Base-by-base conservation (phyloP, 2,329 filamentous ascomycete species). In the Colletotrichum simmondsii region DNA sequence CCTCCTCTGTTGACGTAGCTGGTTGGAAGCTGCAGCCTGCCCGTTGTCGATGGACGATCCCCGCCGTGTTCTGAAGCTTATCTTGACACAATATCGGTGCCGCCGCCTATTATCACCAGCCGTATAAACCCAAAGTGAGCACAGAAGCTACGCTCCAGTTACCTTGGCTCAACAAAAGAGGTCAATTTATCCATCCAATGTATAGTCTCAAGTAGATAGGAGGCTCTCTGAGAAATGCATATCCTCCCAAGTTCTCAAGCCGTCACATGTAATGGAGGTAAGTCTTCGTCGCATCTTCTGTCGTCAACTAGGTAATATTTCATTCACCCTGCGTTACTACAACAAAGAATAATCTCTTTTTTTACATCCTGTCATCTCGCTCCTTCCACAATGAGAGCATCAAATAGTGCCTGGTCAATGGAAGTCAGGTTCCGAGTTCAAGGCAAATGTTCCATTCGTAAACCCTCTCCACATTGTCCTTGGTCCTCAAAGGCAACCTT, bases 1-100 rank as follows among this genome's bases (percentile, higher is more conserved):
- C 42, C 42, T 22, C 42, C 42, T 22, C 19, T 49, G 62, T 65
- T 56, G 52, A 65, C 62, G 62, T 65, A 46, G 61, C 46, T 54
- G 22, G 42, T 8, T 32, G 10, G 42, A 30, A 64, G 30, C 49
- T 37, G 30, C 16, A 37, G 49, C 49, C 22, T 37, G 52, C 22
- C 30, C n/a, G 52, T 65, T 37, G 35, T 32, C 28, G 53, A 52
- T 14, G 42, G 30, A n/a, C 57, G 26, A 37, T 11, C 46, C 58
- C 22, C 64, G 26, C 42, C 42, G 24, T 42, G 35, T 12, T 30
- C 59, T 30, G 30, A 53, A 64, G 49, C 49, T 68, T 64, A 53
- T 56, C 49, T 64, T 56, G 58, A 68, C 58, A 63, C 30, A 37
- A 32, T 16, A 22, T n/a, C 42, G 8, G 19, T 49, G n/a, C 19